These are phyloP conservation scores for Beverwykella pulmonaria DNA, from an alignment of 495 filamentous ascomycete species.

Conservation along the genomic window DNA sequence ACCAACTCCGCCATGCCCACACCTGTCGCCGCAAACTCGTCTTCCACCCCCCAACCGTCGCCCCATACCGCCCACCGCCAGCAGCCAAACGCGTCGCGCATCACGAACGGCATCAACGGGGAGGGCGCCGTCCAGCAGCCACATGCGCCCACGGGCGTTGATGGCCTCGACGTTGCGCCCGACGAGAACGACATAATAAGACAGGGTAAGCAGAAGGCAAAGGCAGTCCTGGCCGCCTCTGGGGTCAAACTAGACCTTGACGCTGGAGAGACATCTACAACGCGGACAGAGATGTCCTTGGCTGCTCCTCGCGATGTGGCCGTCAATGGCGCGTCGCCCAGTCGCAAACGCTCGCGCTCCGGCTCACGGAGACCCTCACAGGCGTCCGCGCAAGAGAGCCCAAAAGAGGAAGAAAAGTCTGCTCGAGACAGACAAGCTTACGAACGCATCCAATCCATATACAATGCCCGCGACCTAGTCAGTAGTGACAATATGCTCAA, in stretches of 20 bases:
- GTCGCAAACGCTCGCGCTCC: conserved; percentile 63
- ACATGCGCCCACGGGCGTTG: conserved; percentile 6
- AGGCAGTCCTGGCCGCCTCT: conserved; percentile 58
- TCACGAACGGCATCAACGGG: conserved; percentile 26
- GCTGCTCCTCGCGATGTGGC: conserved; percentile 10
- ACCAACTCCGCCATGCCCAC: conserved; percentile 26
- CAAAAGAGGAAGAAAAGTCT: conserved; percentile 36
- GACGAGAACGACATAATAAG: conserved; percentile 48
- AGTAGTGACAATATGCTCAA: conserved; percentile 65
- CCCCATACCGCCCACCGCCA: conserved; percentile 12
- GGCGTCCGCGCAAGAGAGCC: conserved; percentile 45
- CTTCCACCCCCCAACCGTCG: conserved; percentile 8
- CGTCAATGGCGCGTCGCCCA: conserved; percentile 51
- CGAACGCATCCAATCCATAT: conserved; percentile 51
- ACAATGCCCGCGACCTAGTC: conserved; percentile 73
- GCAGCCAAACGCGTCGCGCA: conserved; percentile 19
- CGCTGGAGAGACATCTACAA: conserved; percentile 21
- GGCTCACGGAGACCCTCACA: conserved; percentile 52
- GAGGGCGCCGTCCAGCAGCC: conserved; percentile 33
- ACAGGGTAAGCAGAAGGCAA: conserved; percentile 63
- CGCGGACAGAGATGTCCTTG: conserved; percentile 11
- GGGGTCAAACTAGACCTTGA: conserved; percentile 44
- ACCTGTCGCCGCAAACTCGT: conserved; percentile 20
- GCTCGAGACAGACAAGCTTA: conserved; percentile 23
- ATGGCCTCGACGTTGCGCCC: conserved; percentile 16